phyloP scores from a whole-genome alignment of 257 asterid genomes.

The Rauvolfia tetraphylla region DNA sequence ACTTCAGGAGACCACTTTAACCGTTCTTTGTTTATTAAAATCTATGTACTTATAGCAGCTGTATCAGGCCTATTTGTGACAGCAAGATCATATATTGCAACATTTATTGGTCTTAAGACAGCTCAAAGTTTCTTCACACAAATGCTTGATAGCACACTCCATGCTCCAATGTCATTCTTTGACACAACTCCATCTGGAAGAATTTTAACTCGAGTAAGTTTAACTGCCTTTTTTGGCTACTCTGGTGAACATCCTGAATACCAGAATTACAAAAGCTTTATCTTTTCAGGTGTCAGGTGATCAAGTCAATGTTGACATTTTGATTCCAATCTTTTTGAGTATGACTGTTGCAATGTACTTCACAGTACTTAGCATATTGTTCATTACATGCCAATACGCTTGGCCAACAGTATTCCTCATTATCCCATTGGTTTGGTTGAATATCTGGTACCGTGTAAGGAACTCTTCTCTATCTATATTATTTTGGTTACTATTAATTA shows the following conservation, averaged over 20 bases:
- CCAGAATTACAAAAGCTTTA: neutral
- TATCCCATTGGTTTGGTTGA: slow-evolving; percentile 60
- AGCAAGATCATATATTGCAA: slow-evolving; percentile 30
- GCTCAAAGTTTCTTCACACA: slow-evolving; percentile 49
- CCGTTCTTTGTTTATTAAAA: slow-evolving; percentile 40
- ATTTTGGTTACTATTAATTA: neutral
- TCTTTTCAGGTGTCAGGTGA: slow-evolving; percentile 59
- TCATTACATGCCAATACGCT: slow-evolving; percentile 53
- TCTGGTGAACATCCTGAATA: neutral
- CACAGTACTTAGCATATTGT: slow-evolving; percentile 36
- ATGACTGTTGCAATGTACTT: slow-evolving; percentile 33
- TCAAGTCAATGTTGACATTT: slow-evolving; percentile 48
- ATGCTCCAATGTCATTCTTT: slow-evolving; percentile 83
- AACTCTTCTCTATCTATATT: neutral
- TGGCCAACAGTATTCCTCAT: slow-evolving; percentile 63
- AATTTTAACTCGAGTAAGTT: slow-evolving; percentile 63
- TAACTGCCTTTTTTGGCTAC: neutral
- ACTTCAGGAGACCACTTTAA: slow-evolving; percentile 44
- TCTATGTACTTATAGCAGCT: slow-evolving; percentile 39
- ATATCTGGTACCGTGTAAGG: slow-evolving; percentile 68
- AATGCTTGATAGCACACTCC: slow-evolving; percentile 48
- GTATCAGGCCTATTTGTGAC: slow-evolving; percentile 30
- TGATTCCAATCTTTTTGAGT: slow-evolving; percentile 47
- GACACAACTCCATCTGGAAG: slow-evolving; percentile 93
- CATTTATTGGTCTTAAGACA: slow-evolving; percentile 49